Base-by-base conservation (phyloP, 2,329 filamentous ascomycete genomes). In the Nigrospora oryzae region DNA sequence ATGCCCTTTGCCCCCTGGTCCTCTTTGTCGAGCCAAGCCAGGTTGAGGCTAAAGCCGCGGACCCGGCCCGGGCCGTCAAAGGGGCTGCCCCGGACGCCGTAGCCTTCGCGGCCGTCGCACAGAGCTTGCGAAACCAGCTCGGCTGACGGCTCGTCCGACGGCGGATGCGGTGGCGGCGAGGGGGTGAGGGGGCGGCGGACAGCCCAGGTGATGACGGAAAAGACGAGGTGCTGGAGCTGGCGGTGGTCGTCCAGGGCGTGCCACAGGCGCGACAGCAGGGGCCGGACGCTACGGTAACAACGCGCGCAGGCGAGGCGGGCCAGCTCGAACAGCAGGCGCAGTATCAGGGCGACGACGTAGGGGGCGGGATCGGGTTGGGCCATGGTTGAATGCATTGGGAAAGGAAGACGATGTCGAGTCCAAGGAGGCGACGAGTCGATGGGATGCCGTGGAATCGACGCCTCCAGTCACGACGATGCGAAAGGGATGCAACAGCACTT, bases 21-120 rank as follows among this genome's bases (percentile, higher is more conserved):
- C 10, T 42, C 42, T 13, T 38, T 41, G 31, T 44, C 44, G 15
- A 47, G 32, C 46, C 46, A 47, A 10, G 46, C 32, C 13, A 44
- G 28, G 38, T 42, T 42, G 11, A 47, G 10, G 17, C n/a, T 35
- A 19, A 47, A 39, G 16, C 34, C 31, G 23, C 38, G 41, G n/a
- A 45, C 30, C 11, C 46, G 34, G 14, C 32, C 28, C n/a, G 42
- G 36, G 11, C 37, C 31, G 12, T 28, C 12, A n/a, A 44, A 44
- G 35, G 38, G 34, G 15, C 6, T 36, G 14, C 34, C 14, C 5
- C 16, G 14, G 14, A 16, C 34, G 34, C 5, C 16, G 34, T n/a
- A 36, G 34, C 11, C 34, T 10, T 36, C 23, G 23, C 23, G 23
- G 23, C 23, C 23, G 23, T 28, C 23, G 23, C 23, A 28, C 23